phyloP scores from a whole-genome alignment of 495 filamentous ascomycete genomes.

The Bryoglossum gracile region DNA sequence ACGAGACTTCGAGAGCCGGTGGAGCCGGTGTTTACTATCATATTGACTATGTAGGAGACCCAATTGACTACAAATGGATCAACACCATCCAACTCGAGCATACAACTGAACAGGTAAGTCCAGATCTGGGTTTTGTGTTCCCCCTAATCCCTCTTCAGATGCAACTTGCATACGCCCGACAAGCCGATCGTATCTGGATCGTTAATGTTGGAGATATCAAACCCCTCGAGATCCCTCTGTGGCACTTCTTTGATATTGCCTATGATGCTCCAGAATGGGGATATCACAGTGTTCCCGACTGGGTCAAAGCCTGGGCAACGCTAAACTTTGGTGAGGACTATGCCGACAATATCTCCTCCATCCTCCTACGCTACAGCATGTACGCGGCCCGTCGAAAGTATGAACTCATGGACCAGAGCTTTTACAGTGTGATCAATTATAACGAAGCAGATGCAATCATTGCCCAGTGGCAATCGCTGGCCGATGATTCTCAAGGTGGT shows the following conservation, averaged over 20 bases:
- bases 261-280: conserved; percentile 53
- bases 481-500: conserved; percentile 44
- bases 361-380: conserved; percentile 56
- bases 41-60: conserved; percentile 63
- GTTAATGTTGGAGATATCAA: conserved; percentile 74
- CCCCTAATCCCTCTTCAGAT: too few relatives aligned
- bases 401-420: conserved; percentile 56
- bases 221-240: conserved; percentile 60
- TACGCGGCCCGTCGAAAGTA: conserved; percentile 59
- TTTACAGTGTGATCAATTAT: conserved; percentile 63
- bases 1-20: conserved; percentile 52
- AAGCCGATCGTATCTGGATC: conserved; percentile 64
- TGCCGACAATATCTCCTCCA: conserved; percentile 41
- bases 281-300: conserved; percentile 46
- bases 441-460: conserved; percentile 61
- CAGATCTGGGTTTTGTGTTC: too few relatives aligned
- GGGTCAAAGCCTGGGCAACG: conserved; percentile 49
- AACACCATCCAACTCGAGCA: conserved; percentile 61
- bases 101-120: conserved; percentile 47
- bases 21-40: conserved; percentile 67
- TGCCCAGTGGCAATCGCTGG: conserved; percentile 54
- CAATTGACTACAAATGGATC: conserved; percentile 63
- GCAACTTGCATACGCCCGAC: conserved; percentile 51
- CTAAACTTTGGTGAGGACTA: conserved; percentile 50
- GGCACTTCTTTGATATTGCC: conserved; percentile 58